These are phyloP conservation scores for Lentinula novae-zelandiae DNA, from an alignment of 1,284 basidiomycete species.

Conservation along the genomic window DNA sequence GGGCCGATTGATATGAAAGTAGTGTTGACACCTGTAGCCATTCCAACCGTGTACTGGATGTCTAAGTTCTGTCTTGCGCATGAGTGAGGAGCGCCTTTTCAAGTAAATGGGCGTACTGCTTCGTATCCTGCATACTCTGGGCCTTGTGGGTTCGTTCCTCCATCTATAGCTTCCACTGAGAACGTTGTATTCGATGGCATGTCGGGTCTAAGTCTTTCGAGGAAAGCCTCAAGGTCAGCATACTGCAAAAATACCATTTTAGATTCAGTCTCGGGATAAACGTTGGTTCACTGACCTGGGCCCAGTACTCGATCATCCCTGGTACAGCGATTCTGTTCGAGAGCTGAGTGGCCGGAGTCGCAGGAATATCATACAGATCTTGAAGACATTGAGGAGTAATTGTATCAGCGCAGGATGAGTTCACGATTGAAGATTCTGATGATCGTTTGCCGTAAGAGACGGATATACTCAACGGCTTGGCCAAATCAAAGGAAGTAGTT, in stretches of 20 bases:
- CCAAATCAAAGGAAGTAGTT: conserved; percentile 34
- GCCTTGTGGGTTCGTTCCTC: conserved; percentile 41
- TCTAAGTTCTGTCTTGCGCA: conserved; percentile 18
- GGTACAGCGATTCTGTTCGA: conserved; percentile 37
- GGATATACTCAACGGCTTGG: neutral
- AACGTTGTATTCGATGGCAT: conserved; percentile 19
- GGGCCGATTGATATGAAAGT: conserved; percentile 20
- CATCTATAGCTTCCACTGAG: conserved; percentile 33
- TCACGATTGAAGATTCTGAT: conserved; percentile 21
- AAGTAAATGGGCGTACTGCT: conserved; percentile 17
- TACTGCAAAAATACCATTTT: conserved; percentile 27
- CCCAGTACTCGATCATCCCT: conserved; percentile 36
- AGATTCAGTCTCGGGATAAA: neutral
- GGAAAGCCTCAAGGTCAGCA: conserved; percentile 42
- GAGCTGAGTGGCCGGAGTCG: conserved; percentile 28
- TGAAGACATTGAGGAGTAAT: conserved; percentile 38
- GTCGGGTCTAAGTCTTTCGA: conserved; percentile 22
- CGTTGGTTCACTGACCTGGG: conserved; percentile 1
- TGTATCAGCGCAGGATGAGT: conserved; percentile 26
- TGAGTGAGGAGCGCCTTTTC: neutral
- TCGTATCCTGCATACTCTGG: conserved; percentile 34
- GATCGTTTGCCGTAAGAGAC: neutral
- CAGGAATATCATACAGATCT: conserved; percentile 37
- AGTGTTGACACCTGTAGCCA: conserved; percentile 23
- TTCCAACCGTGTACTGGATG: conserved; percentile 26